Conservation (phyloP, 768 basidiomycete genomes). For the Asterophora lycoperdoides region DNA sequence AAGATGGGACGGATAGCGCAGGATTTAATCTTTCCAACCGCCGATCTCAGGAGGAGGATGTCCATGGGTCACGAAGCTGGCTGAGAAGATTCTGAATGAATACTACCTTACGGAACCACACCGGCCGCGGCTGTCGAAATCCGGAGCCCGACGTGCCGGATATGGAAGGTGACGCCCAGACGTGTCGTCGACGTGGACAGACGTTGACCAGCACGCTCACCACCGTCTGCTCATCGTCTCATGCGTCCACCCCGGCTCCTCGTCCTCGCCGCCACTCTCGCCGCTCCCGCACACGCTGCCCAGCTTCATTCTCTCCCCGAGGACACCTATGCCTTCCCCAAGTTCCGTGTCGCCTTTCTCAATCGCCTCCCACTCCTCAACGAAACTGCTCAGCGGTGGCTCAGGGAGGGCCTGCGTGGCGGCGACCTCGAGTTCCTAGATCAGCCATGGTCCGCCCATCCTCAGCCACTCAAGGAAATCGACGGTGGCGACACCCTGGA, state of each 20-base stretch:
- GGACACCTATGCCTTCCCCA: constrained; percentile 78
- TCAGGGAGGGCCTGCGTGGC: constrained; percentile 64
- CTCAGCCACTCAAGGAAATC: constrained; percentile 52
- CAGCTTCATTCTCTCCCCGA: constrained; percentile 73
- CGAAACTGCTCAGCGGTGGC: constrained; percentile 73
- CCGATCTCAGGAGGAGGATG: constrained; percentile 5
- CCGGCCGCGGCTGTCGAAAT: neutral
- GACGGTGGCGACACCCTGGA: constrained; percentile 38
- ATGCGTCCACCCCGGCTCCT: constrained; percentile 11
- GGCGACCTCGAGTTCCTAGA: constrained; percentile 77
- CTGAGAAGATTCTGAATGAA: no score
- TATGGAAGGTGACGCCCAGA: constrained; percentile 15
- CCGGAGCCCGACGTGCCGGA: constrained; percentile 3
- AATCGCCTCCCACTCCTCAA: constrained; percentile 72
- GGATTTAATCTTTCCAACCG: constrained; percentile 16
- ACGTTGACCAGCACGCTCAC: no score
- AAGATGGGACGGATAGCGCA: neutral
- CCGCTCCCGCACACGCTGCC: constrained; percentile 27
- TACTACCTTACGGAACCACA: no score
- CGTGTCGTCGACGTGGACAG: constrained; percentile 7
- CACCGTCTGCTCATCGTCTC: neutral
- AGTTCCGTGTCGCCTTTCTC: constrained; percentile 74
- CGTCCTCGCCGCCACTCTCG: constrained; percentile 23
- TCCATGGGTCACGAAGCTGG: no score
- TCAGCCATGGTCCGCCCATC: constrained; percentile 48